Conservation (phyloP, 2,329 filamentous ascomycete species). For the Penicillium decumbens region DNA sequence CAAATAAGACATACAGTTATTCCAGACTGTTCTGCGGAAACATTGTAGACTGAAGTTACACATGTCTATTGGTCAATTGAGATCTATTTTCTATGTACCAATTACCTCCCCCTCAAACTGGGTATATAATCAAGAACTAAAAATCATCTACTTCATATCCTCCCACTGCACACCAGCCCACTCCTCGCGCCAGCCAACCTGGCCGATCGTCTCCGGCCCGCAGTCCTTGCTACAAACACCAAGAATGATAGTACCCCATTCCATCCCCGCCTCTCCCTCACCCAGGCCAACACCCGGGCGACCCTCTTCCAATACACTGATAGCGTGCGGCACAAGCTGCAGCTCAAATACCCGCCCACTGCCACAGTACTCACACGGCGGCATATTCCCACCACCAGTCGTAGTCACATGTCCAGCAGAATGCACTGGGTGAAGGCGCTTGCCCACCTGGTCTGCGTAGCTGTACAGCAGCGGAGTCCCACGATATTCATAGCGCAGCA, state of each 20-base stretch:
- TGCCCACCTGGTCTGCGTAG: conserved; percentile 68
- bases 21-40: not conserved
- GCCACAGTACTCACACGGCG: conserved; percentile 72
- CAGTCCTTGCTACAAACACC: conserved; percentile 82
- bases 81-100: conserved; percentile 6
- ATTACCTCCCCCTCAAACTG: not conserved
- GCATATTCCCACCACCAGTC: conserved; percentile 50
- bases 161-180: conserved; percentile 99
- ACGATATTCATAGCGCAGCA: conserved; percentile 72
- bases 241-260: conserved; percentile 91
- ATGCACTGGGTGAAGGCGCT: conserved; percentile 47
- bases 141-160: conserved; percentile 47
- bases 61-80: not conserved
- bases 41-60: not conserved
- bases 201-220: conserved; percentile 56
- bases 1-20: conserved; percentile 5
- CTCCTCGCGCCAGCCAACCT: conserved; percentile 80
- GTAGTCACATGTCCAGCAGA: conserved; percentile 26
- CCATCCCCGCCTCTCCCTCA: conserved; percentile 71
- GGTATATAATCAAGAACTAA: conserved; percentile 11
- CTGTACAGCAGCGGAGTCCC: conserved; percentile 75
- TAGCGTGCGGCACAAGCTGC: conserved; percentile 86
- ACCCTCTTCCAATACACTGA: conserved; percentile 75
- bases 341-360: conserved; percentile 77
- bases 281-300: conserved; percentile 58